These are phyloP conservation scores for Coemansia sp. DNA, from an alignment of 192 early-diverging fungal species.

Conservation along the genomic window DNA sequence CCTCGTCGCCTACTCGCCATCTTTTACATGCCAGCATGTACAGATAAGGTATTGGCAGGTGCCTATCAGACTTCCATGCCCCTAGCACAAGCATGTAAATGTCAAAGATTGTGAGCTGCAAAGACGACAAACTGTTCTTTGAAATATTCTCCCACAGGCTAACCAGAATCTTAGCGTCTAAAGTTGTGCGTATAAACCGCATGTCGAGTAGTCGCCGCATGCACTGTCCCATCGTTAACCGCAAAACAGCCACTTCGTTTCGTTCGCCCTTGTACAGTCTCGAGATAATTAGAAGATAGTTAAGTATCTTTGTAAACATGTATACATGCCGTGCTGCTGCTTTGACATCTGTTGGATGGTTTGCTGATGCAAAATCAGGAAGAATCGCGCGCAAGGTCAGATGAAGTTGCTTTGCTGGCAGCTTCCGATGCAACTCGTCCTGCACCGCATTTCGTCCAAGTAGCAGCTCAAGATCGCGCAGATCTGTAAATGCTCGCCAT, in stretches of 20 bases:
- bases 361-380: slow-evolving; percentile 12
- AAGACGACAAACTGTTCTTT: slow-evolving; percentile 12
- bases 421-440: slow-evolving; percentile 14
- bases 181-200: slow-evolving; percentile 15
- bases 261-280: slow-evolving; percentile 25
- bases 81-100: slow-evolving; percentile 38
- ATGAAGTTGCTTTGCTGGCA: slow-evolving; percentile 13
- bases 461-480: slow-evolving; percentile 25
- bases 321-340: slow-evolving; percentile 26
- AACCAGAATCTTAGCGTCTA: slow-evolving; percentile 27
- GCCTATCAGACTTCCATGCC: slow-evolving; percentile 46
- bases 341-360: slow-evolving; percentile 1
- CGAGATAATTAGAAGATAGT: slow-evolving; percentile 35
- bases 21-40: slow-evolving; percentile 31
- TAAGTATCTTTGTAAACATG: slow-evolving; percentile 39
- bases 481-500: slow-evolving; percentile 34
- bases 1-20: slow-evolving; percentile 11
- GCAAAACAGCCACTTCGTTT: slow-evolving; percentile 27
- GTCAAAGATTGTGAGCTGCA: slow-evolving; percentile 32
- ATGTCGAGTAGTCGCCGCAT: slow-evolving; percentile 28
- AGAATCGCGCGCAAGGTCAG: slow-evolving; percentile 19
- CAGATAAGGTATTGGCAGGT: slow-evolving; percentile 32
- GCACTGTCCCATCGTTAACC: slow-evolving; percentile 43
- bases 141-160: slow-evolving; percentile 24
- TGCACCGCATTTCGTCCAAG: slow-evolving; percentile 16